These are phyloP conservation scores for Neoboletus magnificus DNA, from an alignment of 768 basidiomycete species.

Conservation along the genomic window DNA sequence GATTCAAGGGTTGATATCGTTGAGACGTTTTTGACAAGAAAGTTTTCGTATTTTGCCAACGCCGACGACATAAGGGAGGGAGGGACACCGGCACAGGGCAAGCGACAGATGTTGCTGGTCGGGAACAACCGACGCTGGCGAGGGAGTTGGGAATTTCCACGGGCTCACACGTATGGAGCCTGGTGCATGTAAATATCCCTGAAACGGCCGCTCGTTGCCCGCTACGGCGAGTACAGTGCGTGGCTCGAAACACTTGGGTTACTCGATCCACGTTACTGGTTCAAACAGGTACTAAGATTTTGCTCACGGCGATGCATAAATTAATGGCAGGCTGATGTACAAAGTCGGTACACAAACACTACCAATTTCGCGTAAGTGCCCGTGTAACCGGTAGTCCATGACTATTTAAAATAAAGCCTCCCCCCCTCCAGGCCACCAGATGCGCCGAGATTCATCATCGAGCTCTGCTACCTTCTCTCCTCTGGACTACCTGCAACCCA, in stretches of 20 bases:
- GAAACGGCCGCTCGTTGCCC: not conserved
- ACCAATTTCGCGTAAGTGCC: slow-evolving; percentile 1
- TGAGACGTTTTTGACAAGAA: slow-evolving; percentile 80
- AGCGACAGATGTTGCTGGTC: not conserved
- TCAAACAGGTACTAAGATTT: not conserved
- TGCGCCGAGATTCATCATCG: slow-evolving; percentile 25
- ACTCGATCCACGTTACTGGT: no score
- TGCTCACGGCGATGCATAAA: not conserved
- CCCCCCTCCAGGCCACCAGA: slow-evolving; percentile 10
- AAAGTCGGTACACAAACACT: slow-evolving; percentile 27
- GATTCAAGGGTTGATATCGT: slow-evolving; percentile 89
- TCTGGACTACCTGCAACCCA: slow-evolving; percentile 57
- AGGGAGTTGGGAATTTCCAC: slow-evolving; percentile 6
- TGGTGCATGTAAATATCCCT: not conserved
- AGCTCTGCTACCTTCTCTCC: slow-evolving; percentile 25
- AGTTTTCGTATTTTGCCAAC: slow-evolving; percentile 72
- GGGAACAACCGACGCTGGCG: not conserved
- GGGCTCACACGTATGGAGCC: slow-evolving; percentile 1
- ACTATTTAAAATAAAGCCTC: slow-evolving; percentile 4
- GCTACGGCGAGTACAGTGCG: not conserved
- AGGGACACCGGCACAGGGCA: not conserved
- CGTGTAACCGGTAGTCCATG: slow-evolving; percentile 11
- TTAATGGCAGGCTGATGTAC: slow-evolving; percentile 16
- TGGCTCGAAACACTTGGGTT: not conserved
- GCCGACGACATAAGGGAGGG: slow-evolving; percentile 51